Evolutionary conservation across 2,329 filamentous ascomycete species (phyloP).

Genomic region (Ophiosphaerella narmari): DNA sequence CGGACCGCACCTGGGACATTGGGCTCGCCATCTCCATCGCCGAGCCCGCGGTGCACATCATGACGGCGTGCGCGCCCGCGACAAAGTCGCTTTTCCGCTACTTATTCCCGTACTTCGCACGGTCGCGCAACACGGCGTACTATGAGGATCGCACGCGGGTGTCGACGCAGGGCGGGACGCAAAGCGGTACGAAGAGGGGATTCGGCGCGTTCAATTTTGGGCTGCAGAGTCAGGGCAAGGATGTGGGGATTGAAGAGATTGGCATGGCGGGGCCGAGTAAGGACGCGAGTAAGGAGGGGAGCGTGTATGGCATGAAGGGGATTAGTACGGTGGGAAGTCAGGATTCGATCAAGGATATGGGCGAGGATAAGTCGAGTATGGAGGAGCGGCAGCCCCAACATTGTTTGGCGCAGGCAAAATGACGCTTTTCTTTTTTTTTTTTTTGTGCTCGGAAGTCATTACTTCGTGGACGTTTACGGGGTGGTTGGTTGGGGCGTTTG

Average conservation of each 20-base stretch:
- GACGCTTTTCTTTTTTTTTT: not conserved
- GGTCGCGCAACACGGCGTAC: constrained; percentile 14
- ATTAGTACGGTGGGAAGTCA: constrained; percentile 6
- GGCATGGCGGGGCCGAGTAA: constrained; percentile 2
- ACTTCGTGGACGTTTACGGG: not conserved
- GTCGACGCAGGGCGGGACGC: not conserved
- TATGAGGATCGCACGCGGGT: constrained; percentile 15
- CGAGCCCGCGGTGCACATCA: constrained; percentile 54
- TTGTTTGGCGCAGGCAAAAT: constrained; percentile 16
- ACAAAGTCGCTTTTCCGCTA: constrained; percentile 53
- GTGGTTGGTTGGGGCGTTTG: not conserved
- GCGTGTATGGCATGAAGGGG: not conserved
- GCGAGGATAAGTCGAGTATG: constrained; percentile 7
- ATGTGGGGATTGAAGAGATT: constrained; percentile 5
- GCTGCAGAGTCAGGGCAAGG: not conserved
- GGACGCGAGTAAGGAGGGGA: not conserved
- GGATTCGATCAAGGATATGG: constrained; percentile 9
- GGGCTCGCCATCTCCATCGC: constrained; percentile 45
- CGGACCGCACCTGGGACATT: constrained; percentile 43
- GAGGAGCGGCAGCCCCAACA: constrained; percentile 21
- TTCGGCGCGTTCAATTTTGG: not conserved
- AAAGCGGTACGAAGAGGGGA: not conserved
- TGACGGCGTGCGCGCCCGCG: constrained; percentile 60
- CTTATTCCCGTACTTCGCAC: constrained; percentile 39
- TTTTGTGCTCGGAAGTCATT: not conserved